Evolutionary conservation across 352 stramenopile genomes (phyloP).

Genomic region (Phytophthora pinifolia): DNA sequence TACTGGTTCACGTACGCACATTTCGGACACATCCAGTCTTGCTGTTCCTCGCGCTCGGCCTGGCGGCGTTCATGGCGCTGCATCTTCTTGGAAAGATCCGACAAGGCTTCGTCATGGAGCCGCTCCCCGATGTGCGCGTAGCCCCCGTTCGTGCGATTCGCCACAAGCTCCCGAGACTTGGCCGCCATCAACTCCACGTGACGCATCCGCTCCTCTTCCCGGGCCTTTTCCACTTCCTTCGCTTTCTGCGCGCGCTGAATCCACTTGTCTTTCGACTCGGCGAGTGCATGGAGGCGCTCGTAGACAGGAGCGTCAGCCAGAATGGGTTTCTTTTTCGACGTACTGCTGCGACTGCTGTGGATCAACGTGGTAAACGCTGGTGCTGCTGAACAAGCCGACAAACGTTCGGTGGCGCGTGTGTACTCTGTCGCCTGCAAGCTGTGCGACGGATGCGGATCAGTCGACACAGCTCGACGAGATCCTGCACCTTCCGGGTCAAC

Average conservation of each 20-base stretch:
- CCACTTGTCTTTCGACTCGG: slow-evolving; percentile 75
- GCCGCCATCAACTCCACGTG: slow-evolving; percentile 49
- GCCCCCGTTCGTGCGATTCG: slow-evolving; percentile 46
- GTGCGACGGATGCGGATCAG: slow-evolving; percentile 35
- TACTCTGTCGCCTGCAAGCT: slow-evolving; percentile 43
- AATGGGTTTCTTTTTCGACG: slow-evolving; percentile 36
- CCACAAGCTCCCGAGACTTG: slow-evolving; percentile 63
- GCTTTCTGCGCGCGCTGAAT: slow-evolving; percentile 67
- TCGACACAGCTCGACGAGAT: slow-evolving; percentile 11
- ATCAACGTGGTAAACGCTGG: slow-evolving; percentile 27
- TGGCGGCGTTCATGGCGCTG: slow-evolving; percentile 44
- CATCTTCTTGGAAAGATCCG: slow-evolving; percentile 65
- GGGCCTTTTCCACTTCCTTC: slow-evolving; percentile 55
- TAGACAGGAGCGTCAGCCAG: slow-evolving; percentile 43
- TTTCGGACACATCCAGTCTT: slow-evolving; percentile 83
- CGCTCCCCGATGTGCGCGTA: slow-evolving; percentile 72
- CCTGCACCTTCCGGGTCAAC: slow-evolving; percentile 30
- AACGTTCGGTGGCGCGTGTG: slow-evolving; percentile 17
- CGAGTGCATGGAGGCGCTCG: slow-evolving; percentile 67
- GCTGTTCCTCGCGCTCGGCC: slow-evolving; percentile 43
- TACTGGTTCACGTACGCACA: slow-evolving; percentile 68
- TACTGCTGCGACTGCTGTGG: slow-evolving; percentile 9
- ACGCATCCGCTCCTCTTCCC: slow-evolving; percentile 43
- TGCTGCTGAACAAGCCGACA: slow-evolving; percentile 6
- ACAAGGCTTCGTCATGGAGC: slow-evolving; percentile 70